Evolutionary conservation across 305 asterid genomes (phyloP).

Genomic region (Galium porrigens): DNA sequence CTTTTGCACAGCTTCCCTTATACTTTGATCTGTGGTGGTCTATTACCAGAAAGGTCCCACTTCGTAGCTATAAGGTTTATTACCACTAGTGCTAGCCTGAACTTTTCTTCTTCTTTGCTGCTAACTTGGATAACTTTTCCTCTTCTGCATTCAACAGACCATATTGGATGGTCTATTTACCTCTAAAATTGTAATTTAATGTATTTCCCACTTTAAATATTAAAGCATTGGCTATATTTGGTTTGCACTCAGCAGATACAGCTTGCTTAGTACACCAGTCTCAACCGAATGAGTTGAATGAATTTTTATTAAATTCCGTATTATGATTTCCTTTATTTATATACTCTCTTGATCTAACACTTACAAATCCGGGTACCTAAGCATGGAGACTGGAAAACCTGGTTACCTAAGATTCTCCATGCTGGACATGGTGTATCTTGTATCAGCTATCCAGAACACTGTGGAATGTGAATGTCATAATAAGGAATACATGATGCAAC

Average conservation of each 20-base stretch:
- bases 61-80: constrained; percentile 22
- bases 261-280: not conserved
- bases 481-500: not conserved
- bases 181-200: not conserved
- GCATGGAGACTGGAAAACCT: not conserved
- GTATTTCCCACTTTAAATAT: not conserved
- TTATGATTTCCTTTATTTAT: not conserved
- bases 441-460: not conserved
- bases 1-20: constrained; percentile 24
- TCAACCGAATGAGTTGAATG: not conserved
- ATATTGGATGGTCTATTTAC: no score
- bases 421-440: not conserved
- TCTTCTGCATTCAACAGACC: not conserved
- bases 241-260: not conserved
- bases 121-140: not conserved
- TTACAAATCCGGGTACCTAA: not conserved
- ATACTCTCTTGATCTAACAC: not conserved
- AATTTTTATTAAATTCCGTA: not conserved
- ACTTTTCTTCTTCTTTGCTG: not conserved
- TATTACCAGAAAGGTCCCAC: constrained; percentile 14
- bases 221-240: not conserved
- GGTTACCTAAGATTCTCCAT: not conserved
- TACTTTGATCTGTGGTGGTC: constrained; percentile 26
- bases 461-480: not conserved
- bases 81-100: not conserved